Evolutionary conservation across 352 stramenopile genomes (phyloP).

Genomic region (Globisporangium radiosum): DNA sequence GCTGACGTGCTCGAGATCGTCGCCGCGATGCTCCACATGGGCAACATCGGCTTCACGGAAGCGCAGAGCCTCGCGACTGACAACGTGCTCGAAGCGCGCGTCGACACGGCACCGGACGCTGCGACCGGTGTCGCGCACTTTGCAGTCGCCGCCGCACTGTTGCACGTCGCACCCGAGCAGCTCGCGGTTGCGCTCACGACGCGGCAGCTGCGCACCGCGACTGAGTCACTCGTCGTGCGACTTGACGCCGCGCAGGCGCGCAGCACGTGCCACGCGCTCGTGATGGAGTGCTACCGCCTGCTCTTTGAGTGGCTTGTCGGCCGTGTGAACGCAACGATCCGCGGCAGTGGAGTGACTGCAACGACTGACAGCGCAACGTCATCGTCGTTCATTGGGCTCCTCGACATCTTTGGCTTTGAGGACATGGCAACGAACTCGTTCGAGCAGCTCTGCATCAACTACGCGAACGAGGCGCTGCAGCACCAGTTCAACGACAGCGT

Average conservation of each 20-base stretch:
- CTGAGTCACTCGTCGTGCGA: conserved; percentile 64
- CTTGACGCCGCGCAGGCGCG: conserved; percentile 58
- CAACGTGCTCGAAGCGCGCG: conserved; percentile 20
- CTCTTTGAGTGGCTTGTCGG: conserved; percentile 94
- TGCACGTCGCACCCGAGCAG: conserved; percentile 48
- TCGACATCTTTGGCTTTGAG: conserved; percentile 90
- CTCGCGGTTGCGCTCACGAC: conserved; percentile 60
- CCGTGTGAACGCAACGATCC: conserved; percentile 87
- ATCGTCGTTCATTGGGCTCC: conserved; percentile 62
- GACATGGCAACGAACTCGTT: conserved; percentile 84
- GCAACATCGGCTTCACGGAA: conserved; percentile 69
- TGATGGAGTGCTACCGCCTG: conserved; percentile 90
- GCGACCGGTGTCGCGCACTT: conserved; percentile 27
- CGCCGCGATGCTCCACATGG: conserved; percentile 81
- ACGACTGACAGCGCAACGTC: neutral
- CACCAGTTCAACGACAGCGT: conserved; percentile 89
- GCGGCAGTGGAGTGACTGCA: conserved; percentile 5
- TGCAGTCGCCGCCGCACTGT: conserved; percentile 38
- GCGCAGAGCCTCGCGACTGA: conserved; percentile 13
- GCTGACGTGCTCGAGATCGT: conserved; percentile 67
- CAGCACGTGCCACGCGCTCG: conserved; percentile 83
- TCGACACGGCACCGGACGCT: conserved; percentile 3
- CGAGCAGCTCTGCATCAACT: conserved; percentile 90
- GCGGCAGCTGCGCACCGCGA: conserved; percentile 52
- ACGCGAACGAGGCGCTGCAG: conserved; percentile 83